Evolutionary conservation across 2,329 filamentous ascomycete genomes (phyloP).

Genomic region (Elsinoe arachidis): DNA sequence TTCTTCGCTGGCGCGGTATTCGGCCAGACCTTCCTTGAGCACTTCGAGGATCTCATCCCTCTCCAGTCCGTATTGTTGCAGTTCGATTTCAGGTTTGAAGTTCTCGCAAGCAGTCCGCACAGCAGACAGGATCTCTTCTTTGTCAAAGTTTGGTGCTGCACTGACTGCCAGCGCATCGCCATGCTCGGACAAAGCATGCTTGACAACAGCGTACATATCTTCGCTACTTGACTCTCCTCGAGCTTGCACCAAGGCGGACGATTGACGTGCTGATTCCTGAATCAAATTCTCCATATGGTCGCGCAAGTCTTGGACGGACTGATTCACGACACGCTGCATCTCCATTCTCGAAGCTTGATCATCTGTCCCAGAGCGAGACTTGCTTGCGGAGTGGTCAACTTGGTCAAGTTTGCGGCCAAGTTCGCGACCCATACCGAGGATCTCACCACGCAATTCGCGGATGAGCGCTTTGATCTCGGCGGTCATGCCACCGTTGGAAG

Average conservation of each 20-base stretch:
- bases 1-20: constrained; percentile 54
- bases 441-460: constrained; percentile 80
- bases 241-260: constrained; percentile 9
- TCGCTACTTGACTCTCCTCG: constrained; percentile 45
- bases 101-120: constrained; percentile 88
- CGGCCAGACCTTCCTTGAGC: constrained; percentile 73
- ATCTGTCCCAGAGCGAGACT: constrained; percentile 32
- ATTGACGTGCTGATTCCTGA: constrained; percentile 57
- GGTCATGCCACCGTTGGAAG: constrained; percentile 78
- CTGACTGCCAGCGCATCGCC: constrained; percentile 35
- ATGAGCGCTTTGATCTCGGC: constrained; percentile 88
- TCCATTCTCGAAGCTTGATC: constrained; percentile 50
- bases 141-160: constrained; percentile 27
- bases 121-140: constrained; percentile 75
- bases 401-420: constrained; percentile 74
- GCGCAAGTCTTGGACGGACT: constrained; percentile 73
- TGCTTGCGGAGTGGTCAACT: constrained; percentile 44
- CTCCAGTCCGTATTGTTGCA: constrained; percentile 83
- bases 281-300: constrained; percentile 75
- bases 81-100: constrained; percentile 86
- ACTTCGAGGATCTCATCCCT: constrained; percentile 83
- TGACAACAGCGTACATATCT: constrained; percentile 78
- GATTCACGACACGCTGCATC: constrained; percentile 66
- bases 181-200: constrained; percentile 61
- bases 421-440: constrained; percentile 88